Evolutionary conservation across 2,329 filamentous ascomycete genomes (phyloP).

Genomic region (Trichoderma guizhouense): DNA sequence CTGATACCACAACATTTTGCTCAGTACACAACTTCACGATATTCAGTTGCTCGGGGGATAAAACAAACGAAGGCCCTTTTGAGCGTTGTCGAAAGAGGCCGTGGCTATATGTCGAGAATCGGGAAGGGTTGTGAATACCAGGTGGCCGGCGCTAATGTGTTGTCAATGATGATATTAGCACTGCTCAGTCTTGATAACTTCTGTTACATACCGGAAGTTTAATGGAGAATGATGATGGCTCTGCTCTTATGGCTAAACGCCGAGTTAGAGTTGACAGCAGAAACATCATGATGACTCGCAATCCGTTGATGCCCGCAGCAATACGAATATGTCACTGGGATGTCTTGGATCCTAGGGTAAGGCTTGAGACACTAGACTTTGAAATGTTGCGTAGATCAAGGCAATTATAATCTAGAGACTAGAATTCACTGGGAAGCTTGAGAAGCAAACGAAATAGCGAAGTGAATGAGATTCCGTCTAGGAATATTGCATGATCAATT

Average conservation of each 20-base stretch:
- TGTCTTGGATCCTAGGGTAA: background rate
- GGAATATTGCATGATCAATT: background rate
- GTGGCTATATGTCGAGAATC: background rate
- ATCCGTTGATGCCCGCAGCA: background rate
- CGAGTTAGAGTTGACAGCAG: background rate
- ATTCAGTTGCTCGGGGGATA: conserved; percentile 27
- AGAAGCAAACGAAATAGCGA: background rate
- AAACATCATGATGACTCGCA: background rate
- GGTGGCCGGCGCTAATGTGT: background rate
- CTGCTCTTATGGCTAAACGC: background rate
- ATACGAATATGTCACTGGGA: no score
- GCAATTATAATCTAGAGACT: background rate
- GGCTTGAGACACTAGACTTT: background rate
- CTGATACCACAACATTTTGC: conserved; percentile 33
- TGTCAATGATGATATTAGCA: background rate
- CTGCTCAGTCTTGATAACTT: background rate
- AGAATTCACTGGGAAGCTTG: background rate
- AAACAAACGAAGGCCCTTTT: conserved; percentile 14
- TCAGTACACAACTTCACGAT: conserved; percentile 24
- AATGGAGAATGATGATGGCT: background rate
- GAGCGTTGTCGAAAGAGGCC: background rate
- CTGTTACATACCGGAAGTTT: background rate
- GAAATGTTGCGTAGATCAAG: background rate
- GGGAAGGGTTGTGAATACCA: background rate
- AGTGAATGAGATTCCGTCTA: background rate